Evolutionary conservation across 371 early-diverging fungal genomes (phyloP).

Genomic region (Coelomomyces lativittatus): DNA sequence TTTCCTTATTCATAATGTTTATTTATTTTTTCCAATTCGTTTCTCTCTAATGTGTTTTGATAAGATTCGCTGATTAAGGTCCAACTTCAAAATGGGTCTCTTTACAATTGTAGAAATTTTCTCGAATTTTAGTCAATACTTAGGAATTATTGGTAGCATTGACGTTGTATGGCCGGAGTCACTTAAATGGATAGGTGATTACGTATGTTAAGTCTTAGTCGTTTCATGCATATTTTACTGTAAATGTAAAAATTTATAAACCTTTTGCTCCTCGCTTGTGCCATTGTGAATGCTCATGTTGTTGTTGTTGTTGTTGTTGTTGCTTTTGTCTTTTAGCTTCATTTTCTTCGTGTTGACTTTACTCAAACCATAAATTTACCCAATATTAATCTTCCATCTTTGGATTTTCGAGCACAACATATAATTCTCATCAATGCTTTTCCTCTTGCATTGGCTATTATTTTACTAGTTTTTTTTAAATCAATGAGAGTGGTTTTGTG

Average conservation of each 20-base stretch:
- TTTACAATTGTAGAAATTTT: not conserved
- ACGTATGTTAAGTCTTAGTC: not conserved
- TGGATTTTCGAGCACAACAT: slow-evolving; percentile 1
- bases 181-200: not conserved
- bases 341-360: slow-evolving; percentile 2
- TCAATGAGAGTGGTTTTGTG: not conserved
- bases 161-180: not conserved
- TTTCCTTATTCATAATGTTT: too few species aligned
- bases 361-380: not conserved
- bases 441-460: not conserved
- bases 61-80: too few species aligned
- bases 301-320: too few species aligned
- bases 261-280: not conserved
- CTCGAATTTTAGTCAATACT: not conserved
- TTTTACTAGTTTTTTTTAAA: slow-evolving; percentile 2
- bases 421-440: not conserved
- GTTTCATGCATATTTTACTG: not conserved
- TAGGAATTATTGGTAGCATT: slow-evolving; percentile 1
- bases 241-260: not conserved
- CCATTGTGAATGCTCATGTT: too few species aligned
- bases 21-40: too few species aligned
- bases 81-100: not conserved
- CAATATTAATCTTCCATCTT: not conserved
- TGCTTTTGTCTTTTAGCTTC: not conserved
- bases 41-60: too few species aligned